phyloP scores from a whole-genome alignment of 768 basidiomycete genomes.

The Chalciporus piperatus region DNA sequence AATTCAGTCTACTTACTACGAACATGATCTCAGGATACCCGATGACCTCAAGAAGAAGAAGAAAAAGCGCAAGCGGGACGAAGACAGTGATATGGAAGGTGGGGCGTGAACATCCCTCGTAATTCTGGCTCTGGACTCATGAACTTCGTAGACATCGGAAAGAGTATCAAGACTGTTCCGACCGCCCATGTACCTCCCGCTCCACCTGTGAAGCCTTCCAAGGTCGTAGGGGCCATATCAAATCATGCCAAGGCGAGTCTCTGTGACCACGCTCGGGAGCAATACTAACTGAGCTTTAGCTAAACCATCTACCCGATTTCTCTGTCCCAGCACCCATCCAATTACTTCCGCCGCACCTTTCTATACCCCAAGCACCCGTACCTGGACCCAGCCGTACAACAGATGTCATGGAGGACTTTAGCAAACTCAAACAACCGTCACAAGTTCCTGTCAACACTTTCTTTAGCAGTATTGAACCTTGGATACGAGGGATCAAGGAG shows the following conservation, averaged over 20 bases:
- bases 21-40: constrained; percentile 20
- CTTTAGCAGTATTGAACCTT: constrained; percentile 86
- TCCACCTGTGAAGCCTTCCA: constrained; percentile 51
- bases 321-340: constrained; percentile 46
- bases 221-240: constrained; percentile 44
- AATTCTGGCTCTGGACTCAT: constrained; percentile 6
- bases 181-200: constrained; percentile 39
- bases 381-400: constrained; percentile 83
- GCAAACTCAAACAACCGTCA: constrained; percentile 72
- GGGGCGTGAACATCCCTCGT: constrained; percentile 34
- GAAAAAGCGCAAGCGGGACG: constrained; percentile 83
- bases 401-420: constrained; percentile 88
- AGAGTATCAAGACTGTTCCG: constrained; percentile 60
- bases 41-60: constrained; percentile 75
- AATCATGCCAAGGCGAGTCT: constrained; percentile 51
- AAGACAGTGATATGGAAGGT: constrained; percentile 68
- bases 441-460: constrained; percentile 75
- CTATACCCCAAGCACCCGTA: constrained; percentile 58
- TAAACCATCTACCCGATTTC: constrained; percentile 55
- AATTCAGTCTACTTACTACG: constrained; percentile 15
- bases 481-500: constrained; percentile 84
- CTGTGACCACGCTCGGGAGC: not conserved
- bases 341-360: constrained; percentile 60
- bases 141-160: constrained; percentile 42
- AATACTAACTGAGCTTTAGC: constrained; percentile 22